Percentiles rank a stretch among this genome's conserved stretches.
Evolutionary conservation across 2,329 filamentous ascomycete species (phyloP).

Genomic region (Botryotinia narcissicola): DNA sequence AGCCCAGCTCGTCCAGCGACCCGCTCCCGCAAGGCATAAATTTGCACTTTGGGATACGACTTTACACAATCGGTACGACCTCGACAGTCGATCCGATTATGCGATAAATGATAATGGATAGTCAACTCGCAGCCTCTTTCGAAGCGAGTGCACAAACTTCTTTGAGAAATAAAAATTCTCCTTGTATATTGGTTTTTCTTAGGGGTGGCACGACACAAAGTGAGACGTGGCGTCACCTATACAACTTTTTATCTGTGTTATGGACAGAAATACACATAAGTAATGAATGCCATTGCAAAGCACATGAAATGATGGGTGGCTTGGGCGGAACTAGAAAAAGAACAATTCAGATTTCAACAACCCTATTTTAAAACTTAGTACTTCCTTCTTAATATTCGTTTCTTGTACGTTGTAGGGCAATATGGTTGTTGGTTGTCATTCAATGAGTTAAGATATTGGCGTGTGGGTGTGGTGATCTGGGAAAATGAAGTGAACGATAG

Average conservation of each 20-base stretch:
- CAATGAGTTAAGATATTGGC: conserved; percentile 5
- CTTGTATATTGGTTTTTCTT: conserved; percentile 15
- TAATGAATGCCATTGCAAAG: conserved; percentile 6
- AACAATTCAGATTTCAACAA: conserved; percentile 11
- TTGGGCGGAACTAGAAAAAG: conserved; percentile 12
- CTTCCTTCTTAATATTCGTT: conserved; percentile 13
- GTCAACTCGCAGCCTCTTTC: conserved; percentile 13
- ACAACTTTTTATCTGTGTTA: conserved; percentile 4
- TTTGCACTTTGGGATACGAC: conserved; percentile 10
- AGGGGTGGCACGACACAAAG: neutral
- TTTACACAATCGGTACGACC: conserved; percentile 8
- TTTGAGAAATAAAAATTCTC: conserved; percentile 25
- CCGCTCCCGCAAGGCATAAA: conserved; percentile 40
- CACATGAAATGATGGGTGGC: conserved; percentile 11
- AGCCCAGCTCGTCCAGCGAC: conserved; percentile 35
- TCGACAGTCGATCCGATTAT: neutral
- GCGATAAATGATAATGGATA: conserved; percentile 18
- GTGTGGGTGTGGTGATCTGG: conserved; percentile 12
- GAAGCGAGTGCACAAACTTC: conserved; percentile 23
- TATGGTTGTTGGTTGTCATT: conserved; percentile 21
- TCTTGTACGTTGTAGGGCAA: conserved; percentile 27
- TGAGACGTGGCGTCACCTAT: neutral
- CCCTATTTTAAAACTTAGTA: conserved; percentile 3
- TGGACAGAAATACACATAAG: conserved; percentile 11
- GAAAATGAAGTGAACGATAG: conserved; percentile 15